Conservation (phyloP, 108 stramenopile species). For the Stephanodiscus minutulus region DNA sequence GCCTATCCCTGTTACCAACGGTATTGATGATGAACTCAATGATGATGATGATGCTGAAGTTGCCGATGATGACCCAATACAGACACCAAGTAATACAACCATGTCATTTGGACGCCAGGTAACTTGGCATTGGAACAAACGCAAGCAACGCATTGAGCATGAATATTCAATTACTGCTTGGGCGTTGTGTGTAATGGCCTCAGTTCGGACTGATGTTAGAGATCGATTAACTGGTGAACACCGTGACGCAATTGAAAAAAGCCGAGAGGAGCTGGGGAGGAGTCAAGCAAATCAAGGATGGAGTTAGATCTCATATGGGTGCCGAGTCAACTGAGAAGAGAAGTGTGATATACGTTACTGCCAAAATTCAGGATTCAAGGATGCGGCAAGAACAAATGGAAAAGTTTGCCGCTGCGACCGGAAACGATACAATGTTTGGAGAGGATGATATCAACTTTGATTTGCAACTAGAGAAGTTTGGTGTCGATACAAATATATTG, state of each 20-base stretch:
- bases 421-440: conserved; percentile 13
- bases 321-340: conserved; percentile 12
- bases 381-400: not conserved
- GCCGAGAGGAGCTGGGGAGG: conserved; percentile 31
- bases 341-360: conserved; percentile 2
- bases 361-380: conserved; percentile 7
- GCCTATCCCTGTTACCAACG: too few relatives aligned
- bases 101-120: not conserved
- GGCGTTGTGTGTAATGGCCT: conserved; percentile 7
- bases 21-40: not conserved
- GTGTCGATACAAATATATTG: conserved; percentile 13
- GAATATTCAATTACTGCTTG: conserved; percentile 18
- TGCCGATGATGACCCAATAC: too few relatives aligned
- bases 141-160: not conserved
- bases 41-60: conserved; percentile 5
- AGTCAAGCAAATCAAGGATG: conserved; percentile 27
- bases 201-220: too few relatives aligned
- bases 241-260: too few relatives aligned
- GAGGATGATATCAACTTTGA: conserved; percentile 33
- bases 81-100: not conserved
- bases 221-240: too few relatives aligned
- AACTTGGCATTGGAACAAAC: not conserved
- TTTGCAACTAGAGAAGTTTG: too few relatives aligned
- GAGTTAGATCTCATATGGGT: conserved; percentile 18
- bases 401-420: conserved; percentile 11